These are phyloP conservation scores for Pseudocercospora vitis DNA, from an alignment of 2,329 filamentous ascomycete genomes.

Conservation along the genomic window DNA sequence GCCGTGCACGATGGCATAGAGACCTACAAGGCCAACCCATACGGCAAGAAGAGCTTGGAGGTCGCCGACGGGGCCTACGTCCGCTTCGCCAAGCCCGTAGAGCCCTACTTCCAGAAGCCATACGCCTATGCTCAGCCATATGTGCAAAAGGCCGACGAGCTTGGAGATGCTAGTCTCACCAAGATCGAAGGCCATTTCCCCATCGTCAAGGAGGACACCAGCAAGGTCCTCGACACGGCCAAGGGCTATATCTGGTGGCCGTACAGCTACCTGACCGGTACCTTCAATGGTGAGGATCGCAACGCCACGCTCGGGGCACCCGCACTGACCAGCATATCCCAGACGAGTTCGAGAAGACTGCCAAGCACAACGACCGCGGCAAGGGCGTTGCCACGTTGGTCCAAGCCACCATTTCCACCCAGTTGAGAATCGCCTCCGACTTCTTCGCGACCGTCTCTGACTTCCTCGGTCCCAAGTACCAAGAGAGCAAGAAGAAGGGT, in stretches of 20 bases:
- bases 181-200: conserved; percentile 56
- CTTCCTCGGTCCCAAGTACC: conserved; percentile 32
- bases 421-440: conserved; percentile 38
- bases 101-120: conserved; percentile 75
- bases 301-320: not conserved
- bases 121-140: conserved; percentile 84
- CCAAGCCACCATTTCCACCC: conserved; percentile 38
- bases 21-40: conserved; percentile 76
- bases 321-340: conserved; percentile 15
- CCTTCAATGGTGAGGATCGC: conserved; percentile 34
- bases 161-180: conserved; percentile 40
- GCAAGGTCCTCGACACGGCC: conserved; percentile 57
- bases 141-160: conserved; percentile 60
- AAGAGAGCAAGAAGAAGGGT: conserved; percentile 39
- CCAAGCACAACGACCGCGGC: conserved; percentile 35
- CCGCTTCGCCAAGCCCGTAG: conserved; percentile 72
- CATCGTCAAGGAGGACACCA: conserved; percentile 55
- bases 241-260: conserved; percentile 64
- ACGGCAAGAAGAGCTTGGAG: conserved; percentile 78
- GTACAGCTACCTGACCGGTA: conserved; percentile 36
- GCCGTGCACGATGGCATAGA: conserved; percentile 75
- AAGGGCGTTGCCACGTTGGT: conserved; percentile 31
- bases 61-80: conserved; percentile 73
- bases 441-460: conserved; percentile 36
- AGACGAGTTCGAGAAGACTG: conserved; percentile 43